These are phyloP conservation scores for Picochlorum sp. DNA, from an alignment of 139 green algal species.

Conservation along the genomic window DNA sequence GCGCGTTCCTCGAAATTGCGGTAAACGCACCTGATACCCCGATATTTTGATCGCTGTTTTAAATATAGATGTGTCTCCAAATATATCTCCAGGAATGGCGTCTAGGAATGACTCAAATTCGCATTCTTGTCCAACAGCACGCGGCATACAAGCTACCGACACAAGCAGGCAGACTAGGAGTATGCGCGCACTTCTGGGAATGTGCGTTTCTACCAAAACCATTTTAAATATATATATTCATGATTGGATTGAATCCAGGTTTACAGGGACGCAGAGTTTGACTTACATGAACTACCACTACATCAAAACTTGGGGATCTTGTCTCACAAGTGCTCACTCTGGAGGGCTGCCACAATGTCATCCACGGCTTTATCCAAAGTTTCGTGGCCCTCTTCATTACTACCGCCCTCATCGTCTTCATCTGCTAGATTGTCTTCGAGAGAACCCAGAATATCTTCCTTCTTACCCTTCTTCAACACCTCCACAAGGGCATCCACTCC, in stretches of 20 bases:
- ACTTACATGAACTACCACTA: no score
- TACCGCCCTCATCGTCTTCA: slow-evolving; percentile 29
- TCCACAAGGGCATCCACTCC: slow-evolving; percentile 42
- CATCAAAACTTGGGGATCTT: no score
- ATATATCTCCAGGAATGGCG: not conserved
- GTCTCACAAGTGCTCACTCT: not conserved
- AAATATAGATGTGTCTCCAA: slow-evolving; percentile 9
- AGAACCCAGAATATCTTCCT: slow-evolving; percentile 28
- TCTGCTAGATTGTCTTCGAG: slow-evolving; percentile 50
- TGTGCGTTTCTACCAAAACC: no score
- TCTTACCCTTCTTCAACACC: slow-evolving; percentile 26
- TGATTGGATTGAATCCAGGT: no score
- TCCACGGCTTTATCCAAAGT: slow-evolving; percentile 4
- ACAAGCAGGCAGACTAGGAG: no score
- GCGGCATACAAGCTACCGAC: no score
- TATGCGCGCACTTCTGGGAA: no score
- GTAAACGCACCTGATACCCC: slow-evolving; percentile 6
- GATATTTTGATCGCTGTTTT: slow-evolving; percentile 9
- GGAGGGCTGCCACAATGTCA: not conserved
- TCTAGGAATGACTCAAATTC: slow-evolving; percentile 8
- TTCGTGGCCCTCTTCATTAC: slow-evolving; percentile 19
- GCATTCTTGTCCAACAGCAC: slow-evolving; percentile 3
- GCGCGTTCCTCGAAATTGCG: no score
- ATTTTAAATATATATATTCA: no score
- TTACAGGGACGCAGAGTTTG: no score